Evolutionary conservation across 2,329 filamentous ascomycete genomes (phyloP).

Genomic region (Arthrinium puccinioides): DNA sequence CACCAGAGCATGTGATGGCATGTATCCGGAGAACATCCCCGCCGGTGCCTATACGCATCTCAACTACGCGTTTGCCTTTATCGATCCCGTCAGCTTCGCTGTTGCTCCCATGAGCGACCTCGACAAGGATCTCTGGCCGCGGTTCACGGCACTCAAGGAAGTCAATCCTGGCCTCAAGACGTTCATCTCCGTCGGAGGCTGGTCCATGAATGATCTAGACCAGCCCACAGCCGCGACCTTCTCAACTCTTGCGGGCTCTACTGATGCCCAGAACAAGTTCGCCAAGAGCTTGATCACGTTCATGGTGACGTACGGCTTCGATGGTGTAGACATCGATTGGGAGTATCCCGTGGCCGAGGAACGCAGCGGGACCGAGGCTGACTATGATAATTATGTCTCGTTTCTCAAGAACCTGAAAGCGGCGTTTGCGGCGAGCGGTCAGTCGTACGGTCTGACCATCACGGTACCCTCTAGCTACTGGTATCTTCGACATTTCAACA

Average conservation of each 20-base stretch:
- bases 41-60: neutral
- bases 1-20: neutral
- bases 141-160: neutral
- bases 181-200: neutral
- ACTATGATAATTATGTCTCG: neutral
- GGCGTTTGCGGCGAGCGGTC: neutral
- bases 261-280: neutral
- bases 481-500: neutral
- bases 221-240: neutral
- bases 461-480: neutral
- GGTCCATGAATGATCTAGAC: neutral
- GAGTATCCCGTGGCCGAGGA: neutral
- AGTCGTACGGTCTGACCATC: neutral
- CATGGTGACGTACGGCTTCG: neutral
- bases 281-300: neutral
- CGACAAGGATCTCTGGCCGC: neutral
- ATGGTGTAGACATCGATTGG: neutral
- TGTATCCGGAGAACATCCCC: neutral
- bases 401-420: neutral
- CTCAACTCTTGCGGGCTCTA: neutral
- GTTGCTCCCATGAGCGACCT: neutral
- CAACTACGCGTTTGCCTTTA: neutral
- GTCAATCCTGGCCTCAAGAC: no score
- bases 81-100: neutral
- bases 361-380: neutral